Conservation (phyloP, 805 yeast genomes). For the Ogataea wickerhamii region DNA sequence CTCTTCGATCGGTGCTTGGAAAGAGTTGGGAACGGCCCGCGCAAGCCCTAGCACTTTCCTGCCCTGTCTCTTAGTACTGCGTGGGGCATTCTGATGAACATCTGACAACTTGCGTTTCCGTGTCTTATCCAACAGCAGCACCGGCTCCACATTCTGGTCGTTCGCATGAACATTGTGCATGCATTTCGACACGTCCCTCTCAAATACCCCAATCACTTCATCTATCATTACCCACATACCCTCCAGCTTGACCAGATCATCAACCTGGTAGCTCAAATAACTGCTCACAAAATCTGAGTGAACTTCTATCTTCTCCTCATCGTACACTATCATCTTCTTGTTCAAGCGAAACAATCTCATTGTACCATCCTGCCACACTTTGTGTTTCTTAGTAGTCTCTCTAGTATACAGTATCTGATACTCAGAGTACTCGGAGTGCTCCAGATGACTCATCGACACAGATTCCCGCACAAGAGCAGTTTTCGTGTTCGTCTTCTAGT, state of each 20-base stretch:
- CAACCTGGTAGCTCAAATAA: conserved; percentile 35
- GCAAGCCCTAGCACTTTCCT: conserved; percentile 15
- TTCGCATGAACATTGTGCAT: conserved; percentile 14
- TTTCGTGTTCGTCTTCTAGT: no score
- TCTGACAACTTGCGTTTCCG: background rate
- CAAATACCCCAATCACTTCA: conserved; percentile 32
- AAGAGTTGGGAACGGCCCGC: conserved; percentile 10
- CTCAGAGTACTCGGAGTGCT: conserved; percentile 43
- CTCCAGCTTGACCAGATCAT: conserved; percentile 24
- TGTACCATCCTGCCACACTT: conserved; percentile 51
- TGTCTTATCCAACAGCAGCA: conserved; percentile 3
- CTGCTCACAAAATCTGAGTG: conserved; percentile 22
- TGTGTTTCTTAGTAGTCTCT: conserved; percentile 43
- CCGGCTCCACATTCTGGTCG: conserved; percentile 11
- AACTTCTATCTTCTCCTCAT: conserved; percentile 30
- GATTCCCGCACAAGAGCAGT: no score
- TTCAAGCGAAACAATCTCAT: conserved; percentile 45
- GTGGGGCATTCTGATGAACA: background rate
- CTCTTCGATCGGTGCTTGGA: background rate
- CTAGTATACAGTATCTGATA: conserved; percentile 44
- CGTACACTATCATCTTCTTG: conserved; percentile 42
- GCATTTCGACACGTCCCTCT: conserved; percentile 35
- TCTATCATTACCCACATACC: conserved; percentile 25
- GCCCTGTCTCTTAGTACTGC: conserved; percentile 2
- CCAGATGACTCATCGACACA: conserved; percentile 17